Evolutionary conservation across 345 rosid genomes (phyloP).

Genomic region (Turritis glabra): DNA sequence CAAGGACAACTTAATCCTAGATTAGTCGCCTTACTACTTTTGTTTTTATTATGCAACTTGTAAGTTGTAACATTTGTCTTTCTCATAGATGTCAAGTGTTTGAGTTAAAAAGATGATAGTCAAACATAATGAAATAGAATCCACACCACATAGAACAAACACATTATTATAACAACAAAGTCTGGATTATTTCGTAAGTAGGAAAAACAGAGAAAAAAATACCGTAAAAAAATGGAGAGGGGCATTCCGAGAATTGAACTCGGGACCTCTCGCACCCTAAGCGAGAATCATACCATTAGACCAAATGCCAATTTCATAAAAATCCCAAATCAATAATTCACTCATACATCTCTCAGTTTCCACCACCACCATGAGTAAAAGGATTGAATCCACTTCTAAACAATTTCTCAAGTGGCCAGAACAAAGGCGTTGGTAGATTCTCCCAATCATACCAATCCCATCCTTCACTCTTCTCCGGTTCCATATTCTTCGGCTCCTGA

Average conservation of each 20-base stretch:
- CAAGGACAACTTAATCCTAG: background rate
- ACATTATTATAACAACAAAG: background rate
- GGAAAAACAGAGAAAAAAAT: background rate
- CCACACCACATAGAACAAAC: background rate
- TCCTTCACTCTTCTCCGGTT: slow-evolving; percentile 70
- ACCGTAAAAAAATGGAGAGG: background rate
- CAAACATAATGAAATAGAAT: background rate
- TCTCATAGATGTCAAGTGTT: background rate
- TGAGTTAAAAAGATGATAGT: background rate
- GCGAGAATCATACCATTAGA: slow-evolving; percentile 50
- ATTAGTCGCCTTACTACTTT: background rate
- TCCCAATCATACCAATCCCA: slow-evolving; percentile 90
- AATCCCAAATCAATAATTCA: background rate
- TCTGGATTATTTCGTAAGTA: background rate
- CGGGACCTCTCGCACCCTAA: slow-evolving; percentile 85
- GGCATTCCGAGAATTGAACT: slow-evolving; percentile 60
- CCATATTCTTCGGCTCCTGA: slow-evolving; percentile 57
- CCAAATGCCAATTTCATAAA: background rate
- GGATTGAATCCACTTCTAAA: slow-evolving; percentile 65
- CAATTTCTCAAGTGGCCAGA: slow-evolving; percentile 73
- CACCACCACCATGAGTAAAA: background rate
- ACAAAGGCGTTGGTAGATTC: slow-evolving; percentile 69
- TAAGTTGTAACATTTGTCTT: background rate
- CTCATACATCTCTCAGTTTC: background rate
- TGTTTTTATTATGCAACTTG: background rate